Evolutionary conservation across 1,284 basidiomycete genomes (phyloP).

Genomic region (Erythrobasidium hasegawianum): DNA sequence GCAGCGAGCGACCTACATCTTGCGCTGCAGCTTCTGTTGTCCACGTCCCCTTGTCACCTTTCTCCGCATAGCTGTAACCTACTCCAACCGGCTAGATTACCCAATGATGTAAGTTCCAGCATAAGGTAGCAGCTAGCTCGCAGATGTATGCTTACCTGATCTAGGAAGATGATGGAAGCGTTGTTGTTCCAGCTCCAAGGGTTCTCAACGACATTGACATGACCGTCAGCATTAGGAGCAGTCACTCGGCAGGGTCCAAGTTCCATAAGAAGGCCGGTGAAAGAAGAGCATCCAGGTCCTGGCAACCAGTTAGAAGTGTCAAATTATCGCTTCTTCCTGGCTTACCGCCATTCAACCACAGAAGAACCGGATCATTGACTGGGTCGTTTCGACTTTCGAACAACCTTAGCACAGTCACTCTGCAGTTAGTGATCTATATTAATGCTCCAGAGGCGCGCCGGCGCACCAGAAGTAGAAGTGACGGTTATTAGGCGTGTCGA

Average conservation of each 20-base stretch:
- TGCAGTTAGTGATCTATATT: neutral
- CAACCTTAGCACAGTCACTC: slow-evolving; percentile 44
- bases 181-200: slow-evolving; percentile 49
- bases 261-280: slow-evolving; percentile 55
- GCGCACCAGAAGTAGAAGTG: slow-evolving; percentile 48
- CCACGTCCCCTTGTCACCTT: slow-evolving; percentile 45
- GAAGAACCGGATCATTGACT: slow-evolving; percentile 49
- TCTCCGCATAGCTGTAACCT: slow-evolving; percentile 50
- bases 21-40: slow-evolving; percentile 47
- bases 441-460: neutral
- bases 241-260: slow-evolving; percentile 49
- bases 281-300: slow-evolving; percentile 50
- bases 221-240: slow-evolving; percentile 8
- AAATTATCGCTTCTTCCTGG: neutral
- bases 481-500: slow-evolving; percentile 48
- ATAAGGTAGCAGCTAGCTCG: neutral
- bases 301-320: slow-evolving; percentile 30
- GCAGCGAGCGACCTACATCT: slow-evolving; percentile 44
- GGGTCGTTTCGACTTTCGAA: slow-evolving; percentile 50
- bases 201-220: slow-evolving; percentile 27
- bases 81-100: slow-evolving; percentile 46
- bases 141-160: slow-evolving; percentile 33
- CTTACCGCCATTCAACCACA: slow-evolving; percentile 50
- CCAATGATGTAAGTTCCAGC: neutral
- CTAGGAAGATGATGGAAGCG: slow-evolving; percentile 45